Evolutionary conservation across 2,329 filamentous ascomycete species (phyloP), one percentile per base, ranked within the genome.

Genomic region (Colletotrichum falcatum): DNA sequence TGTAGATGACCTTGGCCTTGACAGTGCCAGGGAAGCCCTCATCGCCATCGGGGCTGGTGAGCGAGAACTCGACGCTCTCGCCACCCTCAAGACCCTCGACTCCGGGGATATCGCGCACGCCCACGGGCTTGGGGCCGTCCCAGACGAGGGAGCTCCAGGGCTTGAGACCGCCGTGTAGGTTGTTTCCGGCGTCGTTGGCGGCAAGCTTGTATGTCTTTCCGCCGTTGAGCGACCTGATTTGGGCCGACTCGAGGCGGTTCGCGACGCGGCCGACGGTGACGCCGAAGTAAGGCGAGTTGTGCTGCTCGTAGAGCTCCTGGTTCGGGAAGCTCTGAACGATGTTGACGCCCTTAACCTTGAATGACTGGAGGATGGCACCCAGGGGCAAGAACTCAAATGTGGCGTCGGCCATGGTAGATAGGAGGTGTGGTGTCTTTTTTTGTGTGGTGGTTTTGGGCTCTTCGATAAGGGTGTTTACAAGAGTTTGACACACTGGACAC

Each of bases 11-110:
- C 70, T 86, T 90, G 65, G 90, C 87, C 77, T 95, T 89, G 3
- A 98, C 90, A 0, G 92, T 92, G 1, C 96, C 96, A 0, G 96
- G 96, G 80, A 93, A 98, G 0, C 94, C 94, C 81, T 97, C 92
- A 71, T 98, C 95, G 7, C 93, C 94, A 77, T 98, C 91, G 74
- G 87, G 84, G 81, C 93, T 96, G 60, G 87, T 79, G 30, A 90
- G 87, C 26, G 83, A 87, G 79, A 93, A 94, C 74, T 87, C 82
- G 58, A 94, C 85, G 63, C 86, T 90, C 82, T 93, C 89, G 71
- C 88, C 90, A 35, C 89, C 91, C 70, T 89, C 77, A 9, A 87
- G 78, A 8, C 84, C 79, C 74, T 86, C 80, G 75, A 88, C 74
- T 74, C 89, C 81, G 58, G 87, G 80, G 69, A 90, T 83, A 60